phyloP scores from a whole-genome alignment of 345 rosid genomes.

The Alliaria petiolata region DNA sequence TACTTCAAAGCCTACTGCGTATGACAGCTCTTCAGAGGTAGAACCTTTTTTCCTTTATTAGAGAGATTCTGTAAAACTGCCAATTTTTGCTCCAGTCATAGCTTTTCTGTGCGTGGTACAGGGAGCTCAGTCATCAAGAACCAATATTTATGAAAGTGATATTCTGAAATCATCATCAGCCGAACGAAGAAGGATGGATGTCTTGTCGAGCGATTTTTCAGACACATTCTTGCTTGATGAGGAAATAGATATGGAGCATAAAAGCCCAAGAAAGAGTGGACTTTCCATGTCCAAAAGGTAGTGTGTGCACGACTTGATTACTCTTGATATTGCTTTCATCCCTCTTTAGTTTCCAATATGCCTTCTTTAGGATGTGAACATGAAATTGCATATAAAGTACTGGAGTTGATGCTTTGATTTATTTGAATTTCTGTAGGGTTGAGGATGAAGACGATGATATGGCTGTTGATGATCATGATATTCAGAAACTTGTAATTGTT shows the following conservation, averaged over 20 bases:
- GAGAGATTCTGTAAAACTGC: constrained; percentile 30
- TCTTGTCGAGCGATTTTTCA: constrained; percentile 63
- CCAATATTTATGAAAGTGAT: constrained; percentile 20
- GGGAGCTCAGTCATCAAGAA: constrained; percentile 39
- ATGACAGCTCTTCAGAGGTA: constrained; percentile 31
- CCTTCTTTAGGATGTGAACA: neutral
- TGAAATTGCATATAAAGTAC: no score
- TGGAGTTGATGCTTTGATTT: constrained; percentile 11
- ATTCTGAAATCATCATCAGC: constrained; percentile 29
- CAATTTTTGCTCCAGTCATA: constrained; percentile 9
- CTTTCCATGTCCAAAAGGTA: constrained; percentile 56
- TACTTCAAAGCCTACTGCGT: constrained; percentile 11
- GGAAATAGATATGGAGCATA: constrained; percentile 88
- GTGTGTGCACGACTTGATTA: neutral
- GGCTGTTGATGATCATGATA: constrained; percentile 70
- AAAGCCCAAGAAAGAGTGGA: constrained; percentile 42
- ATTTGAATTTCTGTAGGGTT: constrained; percentile 41
- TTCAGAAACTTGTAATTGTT: constrained; percentile 92
- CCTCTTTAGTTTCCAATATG: neutral
- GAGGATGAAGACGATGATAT: constrained; percentile 84
- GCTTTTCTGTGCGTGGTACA: constrained; percentile 13
- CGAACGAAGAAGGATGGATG: constrained; percentile 38
- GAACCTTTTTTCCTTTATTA: neutral
- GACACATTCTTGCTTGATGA: constrained; percentile 90
- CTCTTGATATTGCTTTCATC: constrained; percentile 10